These are phyloP conservation scores for Calonectria naviculata DNA, from an alignment of 2,329 filamentous ascomycete species.

Conservation along the genomic window DNA sequence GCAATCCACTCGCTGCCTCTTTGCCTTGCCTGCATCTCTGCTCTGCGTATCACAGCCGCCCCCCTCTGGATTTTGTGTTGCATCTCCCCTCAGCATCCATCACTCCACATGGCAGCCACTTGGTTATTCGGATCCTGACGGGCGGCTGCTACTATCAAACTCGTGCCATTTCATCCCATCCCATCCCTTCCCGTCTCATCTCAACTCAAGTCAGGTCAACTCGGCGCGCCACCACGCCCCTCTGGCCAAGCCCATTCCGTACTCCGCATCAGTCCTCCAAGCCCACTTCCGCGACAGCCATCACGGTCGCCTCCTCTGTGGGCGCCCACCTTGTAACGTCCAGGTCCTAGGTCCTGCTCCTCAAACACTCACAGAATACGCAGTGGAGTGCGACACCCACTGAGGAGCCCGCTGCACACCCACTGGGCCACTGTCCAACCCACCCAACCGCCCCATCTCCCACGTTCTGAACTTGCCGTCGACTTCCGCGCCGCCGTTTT, in stretches of 20 bases:
- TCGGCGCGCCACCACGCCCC: neutral
- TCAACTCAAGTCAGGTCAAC: neutral
- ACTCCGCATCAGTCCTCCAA: neutral
- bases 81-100: neutral
- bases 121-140: neutral
- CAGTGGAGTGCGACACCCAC: slow-evolving; percentile 5
- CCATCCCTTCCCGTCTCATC: neutral
- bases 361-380: slow-evolving; percentile 5
- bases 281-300: slow-evolving; percentile 1
- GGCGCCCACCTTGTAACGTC: slow-evolving; percentile 4
- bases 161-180: neutral
- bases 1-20: neutral
- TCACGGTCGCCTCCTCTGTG: neutral
- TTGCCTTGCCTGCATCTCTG: neutral
- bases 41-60: neutral
- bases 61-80: neutral
- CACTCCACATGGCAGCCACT: neutral
- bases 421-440: slow-evolving; percentile 30
- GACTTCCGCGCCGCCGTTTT: slow-evolving; percentile 39
- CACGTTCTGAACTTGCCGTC: slow-evolving; percentile 36
- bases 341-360: neutral
- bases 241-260: neutral
- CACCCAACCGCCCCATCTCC: slow-evolving; percentile 27
- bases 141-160: neutral
- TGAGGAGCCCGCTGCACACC: slow-evolving; percentile 23